Base-by-base conservation (phyloP, 441 rosid species). In the Erodium moschatum region DNA sequence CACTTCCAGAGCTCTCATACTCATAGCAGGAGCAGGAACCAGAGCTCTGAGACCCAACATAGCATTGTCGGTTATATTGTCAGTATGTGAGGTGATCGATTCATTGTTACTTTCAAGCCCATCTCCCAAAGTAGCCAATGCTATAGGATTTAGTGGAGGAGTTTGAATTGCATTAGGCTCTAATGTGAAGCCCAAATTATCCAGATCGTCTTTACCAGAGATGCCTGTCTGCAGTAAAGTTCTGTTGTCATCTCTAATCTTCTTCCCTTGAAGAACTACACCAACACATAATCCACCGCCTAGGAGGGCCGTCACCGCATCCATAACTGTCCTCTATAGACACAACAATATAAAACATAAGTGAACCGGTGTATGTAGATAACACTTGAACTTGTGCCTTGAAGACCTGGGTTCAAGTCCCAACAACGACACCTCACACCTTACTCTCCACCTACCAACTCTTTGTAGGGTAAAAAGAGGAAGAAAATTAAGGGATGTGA, bases 271-370 rank as follows among this genome's bases (percentile, higher is more conserved):
- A 58, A 80, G 81, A 67, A 85, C 74, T 27, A 87, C 78, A 66
- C 92, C 90, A 67, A 87, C 84, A 46, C 73, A 84, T 69, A 85
- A 65, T 75, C 87, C 90, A 69, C 82, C 83, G 61, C 87, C 85
- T 50, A 87, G 85, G 73, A 84, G 79, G 72, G 87, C 84, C 76
- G 75, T 83, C 72, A 84, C 84, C 24, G 87, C 83, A 69, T 87
- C 88, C 86, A 85, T 79, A 65, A 87, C 85, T 0, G 82, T 84
- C 73, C 87, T 84, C 92, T 87, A 76, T 44, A 60, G 64, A 21
- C 64, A 60, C 18, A 60, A 19, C 33, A 24, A 21, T 19, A 18
- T 60, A 60, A 19, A 60, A n/a, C 5, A 5, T 54, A 9, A 18
- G 12, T 12, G 40, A 64, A 64, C 31, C 27, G n/a, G 15, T 7